Conservation (phyloP, 495 filamentous ascomycete species). For the Penicillium salamii region DNA sequence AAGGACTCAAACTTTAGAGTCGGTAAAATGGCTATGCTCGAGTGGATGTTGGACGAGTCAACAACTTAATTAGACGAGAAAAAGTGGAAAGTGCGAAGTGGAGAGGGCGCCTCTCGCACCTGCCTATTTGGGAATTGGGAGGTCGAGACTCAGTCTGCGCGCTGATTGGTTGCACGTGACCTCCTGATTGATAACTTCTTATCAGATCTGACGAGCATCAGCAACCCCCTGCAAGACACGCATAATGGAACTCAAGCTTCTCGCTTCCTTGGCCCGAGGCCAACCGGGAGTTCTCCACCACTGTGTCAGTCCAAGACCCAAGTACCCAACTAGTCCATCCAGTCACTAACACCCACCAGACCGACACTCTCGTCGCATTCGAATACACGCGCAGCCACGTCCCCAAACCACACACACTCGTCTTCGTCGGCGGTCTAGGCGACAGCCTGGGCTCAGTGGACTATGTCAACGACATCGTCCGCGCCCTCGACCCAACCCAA, state of each 20-base stretch:
- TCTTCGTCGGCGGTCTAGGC: conserved; percentile 48
- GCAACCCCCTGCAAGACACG: background rate
- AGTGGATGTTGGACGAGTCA: no score
- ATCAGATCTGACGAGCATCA: conserved; percentile 21
- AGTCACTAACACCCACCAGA: conserved; percentile 12
- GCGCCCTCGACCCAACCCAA: conserved; percentile 47
- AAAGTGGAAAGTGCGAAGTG: no score
- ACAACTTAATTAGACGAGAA: no score
- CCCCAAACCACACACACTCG: conserved; percentile 24
- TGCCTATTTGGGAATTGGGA: no score
- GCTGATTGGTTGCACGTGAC: no score
- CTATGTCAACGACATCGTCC: conserved; percentile 48
- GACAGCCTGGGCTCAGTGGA: conserved; percentile 67
- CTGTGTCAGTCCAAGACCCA: conserved; percentile 12
- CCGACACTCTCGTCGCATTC: conserved; percentile 22
- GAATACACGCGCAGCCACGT: conserved; percentile 25
- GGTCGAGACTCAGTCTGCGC: no score
- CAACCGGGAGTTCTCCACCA: conserved; percentile 28
- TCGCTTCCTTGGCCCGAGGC: conserved; percentile 18
- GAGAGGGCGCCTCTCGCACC: no score
- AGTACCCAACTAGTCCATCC: background rate
- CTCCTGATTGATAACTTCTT: conserved; percentile 15
- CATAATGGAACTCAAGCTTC: conserved; percentile 22
- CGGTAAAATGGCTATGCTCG: no score
- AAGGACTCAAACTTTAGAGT: no score